Percentiles rank a stretch among this genome's conserved stretches.
Conservation (phyloP, 2,329 filamentous ascomycete species). For the Sordariomycetes sp. region DNA sequence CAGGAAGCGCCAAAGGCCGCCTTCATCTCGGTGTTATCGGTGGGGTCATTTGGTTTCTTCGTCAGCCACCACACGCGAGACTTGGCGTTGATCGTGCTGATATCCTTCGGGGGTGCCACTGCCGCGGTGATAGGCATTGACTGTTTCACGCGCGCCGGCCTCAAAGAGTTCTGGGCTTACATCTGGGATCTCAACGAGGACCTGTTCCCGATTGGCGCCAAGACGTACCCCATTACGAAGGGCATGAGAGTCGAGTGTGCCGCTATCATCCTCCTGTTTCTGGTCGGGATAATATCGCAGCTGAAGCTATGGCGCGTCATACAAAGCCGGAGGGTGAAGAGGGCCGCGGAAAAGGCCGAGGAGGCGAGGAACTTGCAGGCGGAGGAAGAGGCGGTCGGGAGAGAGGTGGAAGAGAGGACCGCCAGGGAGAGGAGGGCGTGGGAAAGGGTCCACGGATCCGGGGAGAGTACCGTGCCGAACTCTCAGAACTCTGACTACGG, state of each 20-base stretch:
- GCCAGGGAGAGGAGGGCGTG: slow-evolving; percentile 55
- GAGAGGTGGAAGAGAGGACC: slow-evolving; percentile 52
- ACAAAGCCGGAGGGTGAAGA: slow-evolving; percentile 46
- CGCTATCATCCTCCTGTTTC: slow-evolving; percentile 60
- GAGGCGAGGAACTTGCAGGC: slow-evolving; percentile 42
- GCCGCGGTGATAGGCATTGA: slow-evolving; percentile 75
- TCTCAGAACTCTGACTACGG: slow-evolving; percentile 36
- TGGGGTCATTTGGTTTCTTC: slow-evolving; percentile 61
- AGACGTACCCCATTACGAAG: slow-evolving; percentile 75
- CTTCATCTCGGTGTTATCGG: slow-evolving; percentile 64
- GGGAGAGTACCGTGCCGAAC: slow-evolving; percentile 20
- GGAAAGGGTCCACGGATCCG: slow-evolving; percentile 68
- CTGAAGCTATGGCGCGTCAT: slow-evolving; percentile 78
- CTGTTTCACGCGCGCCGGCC: slow-evolving; percentile 77
- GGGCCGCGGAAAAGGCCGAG: slow-evolving; percentile 36
- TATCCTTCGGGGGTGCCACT: slow-evolving; percentile 75
- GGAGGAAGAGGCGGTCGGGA: slow-evolving; percentile 61
- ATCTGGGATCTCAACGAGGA: slow-evolving; percentile 74
- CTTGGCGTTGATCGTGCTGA: slow-evolving; percentile 65
- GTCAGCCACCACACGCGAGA: slow-evolving; percentile 69
- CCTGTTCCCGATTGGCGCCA: slow-evolving; percentile 66
- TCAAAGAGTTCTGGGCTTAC: slow-evolving; percentile 96
- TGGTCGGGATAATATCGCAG: slow-evolving; percentile 74
- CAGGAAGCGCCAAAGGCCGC: slow-evolving; percentile 53
- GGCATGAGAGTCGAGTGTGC: slow-evolving; percentile 81